Percentiles rank a stretch among this genome's conserved stretches.
phyloP scores from a whole-genome alignment of 768 basidiomycete genomes.

The Psilocybe cubensis region DNA sequence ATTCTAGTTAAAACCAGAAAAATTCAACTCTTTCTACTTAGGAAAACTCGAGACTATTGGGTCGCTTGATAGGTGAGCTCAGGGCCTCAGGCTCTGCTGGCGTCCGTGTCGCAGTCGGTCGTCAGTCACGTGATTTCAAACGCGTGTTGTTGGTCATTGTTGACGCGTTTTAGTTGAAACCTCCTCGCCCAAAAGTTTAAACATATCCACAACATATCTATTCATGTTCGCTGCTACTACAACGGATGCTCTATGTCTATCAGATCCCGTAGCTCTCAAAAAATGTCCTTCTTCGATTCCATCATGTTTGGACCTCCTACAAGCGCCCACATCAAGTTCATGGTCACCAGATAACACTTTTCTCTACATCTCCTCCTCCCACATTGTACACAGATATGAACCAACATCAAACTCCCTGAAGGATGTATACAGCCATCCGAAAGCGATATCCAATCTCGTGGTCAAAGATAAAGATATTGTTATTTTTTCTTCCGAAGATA shows the following conservation, averaged over 20 bases:
- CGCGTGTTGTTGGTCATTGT: constrained; percentile 18
- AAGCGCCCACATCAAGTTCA: constrained; percentile 39
- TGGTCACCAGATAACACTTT: constrained; percentile 63
- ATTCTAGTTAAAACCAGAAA: too few relatives aligned
- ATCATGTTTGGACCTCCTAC: constrained; percentile 38
- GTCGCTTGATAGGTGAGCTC: too few relatives aligned
- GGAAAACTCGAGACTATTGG: too few relatives aligned
- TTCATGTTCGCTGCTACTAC: constrained; percentile 61
- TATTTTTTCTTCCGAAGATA: constrained; percentile 49
- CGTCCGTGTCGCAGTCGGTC: not conserved
- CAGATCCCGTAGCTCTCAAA: constrained; percentile 52
- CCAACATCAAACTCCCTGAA: constrained; percentile 45
- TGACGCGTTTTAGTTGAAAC: constrained; percentile 18
- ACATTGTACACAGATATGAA: constrained; percentile 57
- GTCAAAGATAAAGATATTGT: constrained; percentile 42
- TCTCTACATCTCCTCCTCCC: constrained; percentile 55
- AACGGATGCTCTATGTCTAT: constrained; percentile 47
- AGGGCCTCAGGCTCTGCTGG: too few relatives aligned
- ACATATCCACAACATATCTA: not conserved
- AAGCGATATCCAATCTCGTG: constrained; percentile 33
- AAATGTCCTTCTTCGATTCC: constrained; percentile 43
- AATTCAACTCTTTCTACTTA: too few relatives aligned
- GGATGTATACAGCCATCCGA: constrained; percentile 42
- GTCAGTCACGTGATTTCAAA: not conserved
- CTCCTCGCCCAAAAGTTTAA: not conserved